Evolutionary conservation across 768 basidiomycete genomes (phyloP), one percentile per base, ranked within the genome.

Genomic region (Calocybe cyanea): DNA sequence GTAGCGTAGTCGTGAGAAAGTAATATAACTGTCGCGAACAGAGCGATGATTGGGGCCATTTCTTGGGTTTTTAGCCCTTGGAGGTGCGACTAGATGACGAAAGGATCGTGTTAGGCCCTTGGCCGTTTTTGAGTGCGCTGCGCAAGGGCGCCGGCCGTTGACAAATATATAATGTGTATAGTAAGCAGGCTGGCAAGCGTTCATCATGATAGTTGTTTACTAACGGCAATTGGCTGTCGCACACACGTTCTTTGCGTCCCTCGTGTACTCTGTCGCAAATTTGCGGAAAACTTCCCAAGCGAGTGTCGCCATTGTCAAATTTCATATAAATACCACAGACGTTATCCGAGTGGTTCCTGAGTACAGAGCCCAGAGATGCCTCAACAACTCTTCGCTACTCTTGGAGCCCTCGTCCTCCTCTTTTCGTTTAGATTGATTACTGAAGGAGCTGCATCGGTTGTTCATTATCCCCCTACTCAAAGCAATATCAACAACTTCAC

Each of bases 401-500:
- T 43, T 18, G 28, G 31, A 14, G 41, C 17, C 25, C 15, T 52
- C 23, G 46, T 46, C 30, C 36, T 61, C 33, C 38, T 55, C 15
- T 46, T 54, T 25, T 45, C 52, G 13, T 34, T 40, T 11, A 31
- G 41, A 20, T 23, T 43, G 4, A 54, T 49, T 4, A 40, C 46
- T 8, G 39, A 55, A 34, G 34, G 43, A 14, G 53, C 48, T 2
- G 56, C 45, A 38, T 54, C 45, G n/a, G 61, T 66, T 15, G 53
- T 64, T 10, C 64, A 73, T 48, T 75, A 69, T 40, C 67, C 72
- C 7, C 73, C 75, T 0, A 57, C 50, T 7, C 55, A 61, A 15
- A 69, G 59, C 33, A 64, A 66, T 25, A 58, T 68, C 55, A 75
- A 75, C 55, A 74, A 75, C 46, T 50, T 73, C 4, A 70, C 72